These are phyloP conservation scores for Murraya paniculata DNA, from an alignment of 345 rosid species.

Conservation along the genomic window DNA sequence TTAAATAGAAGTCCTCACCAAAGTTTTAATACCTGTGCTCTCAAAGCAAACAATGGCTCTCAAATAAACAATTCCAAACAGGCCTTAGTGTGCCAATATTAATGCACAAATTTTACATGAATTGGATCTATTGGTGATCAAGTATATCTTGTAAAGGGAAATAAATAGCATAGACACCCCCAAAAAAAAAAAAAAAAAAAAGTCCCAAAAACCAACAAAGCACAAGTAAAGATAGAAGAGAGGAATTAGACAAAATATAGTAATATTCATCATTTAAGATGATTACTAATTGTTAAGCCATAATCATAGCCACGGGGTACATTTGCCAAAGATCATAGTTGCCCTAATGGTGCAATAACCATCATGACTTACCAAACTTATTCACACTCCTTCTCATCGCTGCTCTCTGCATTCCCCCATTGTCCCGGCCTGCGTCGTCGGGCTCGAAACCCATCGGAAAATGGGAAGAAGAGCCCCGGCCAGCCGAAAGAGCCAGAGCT, in stretches of 20 bases:
- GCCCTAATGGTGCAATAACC: conserved; percentile 35
- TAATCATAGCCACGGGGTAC: not conserved
- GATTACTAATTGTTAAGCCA: not conserved
- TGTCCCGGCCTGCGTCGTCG: not conserved
- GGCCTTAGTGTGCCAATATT: no score
- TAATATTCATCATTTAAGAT: not conserved
- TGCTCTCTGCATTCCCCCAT: not conserved
- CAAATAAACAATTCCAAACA: no score
- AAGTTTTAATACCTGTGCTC: no score
- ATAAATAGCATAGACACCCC: no score
- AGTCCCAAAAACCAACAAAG: no score
- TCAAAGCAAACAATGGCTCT: no score
- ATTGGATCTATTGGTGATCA: no score
- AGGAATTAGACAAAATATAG: not conserved
- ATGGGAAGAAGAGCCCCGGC: not conserved
- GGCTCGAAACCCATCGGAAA: conserved; percentile 5
- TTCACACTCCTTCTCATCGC: not conserved
- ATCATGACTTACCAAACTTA: conserved; percentile 22
- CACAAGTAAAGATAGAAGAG: no score
- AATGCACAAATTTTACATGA: no score
- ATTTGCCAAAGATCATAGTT: conserved; percentile 44
- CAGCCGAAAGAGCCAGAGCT: not conserved
- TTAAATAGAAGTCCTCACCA: no score
- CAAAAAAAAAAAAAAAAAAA: no score
- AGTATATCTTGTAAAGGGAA: no score